These are phyloP conservation scores for Aspergillus clavatus DNA, from an alignment of 2,329 filamentous ascomycete species.

Conservation along the genomic window DNA sequence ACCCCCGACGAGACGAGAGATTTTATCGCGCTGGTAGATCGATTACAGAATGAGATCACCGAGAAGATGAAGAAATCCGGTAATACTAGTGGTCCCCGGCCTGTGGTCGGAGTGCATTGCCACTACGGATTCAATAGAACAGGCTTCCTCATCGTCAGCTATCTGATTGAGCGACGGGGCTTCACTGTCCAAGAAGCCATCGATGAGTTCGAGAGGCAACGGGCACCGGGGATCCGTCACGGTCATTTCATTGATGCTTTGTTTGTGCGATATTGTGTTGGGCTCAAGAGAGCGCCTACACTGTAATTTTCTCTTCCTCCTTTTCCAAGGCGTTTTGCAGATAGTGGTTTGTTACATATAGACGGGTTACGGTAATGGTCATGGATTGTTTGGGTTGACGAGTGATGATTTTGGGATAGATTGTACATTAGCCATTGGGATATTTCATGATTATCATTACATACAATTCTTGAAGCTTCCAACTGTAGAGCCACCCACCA, in stretches of 20 bases:
- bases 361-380: constrained; percentile 4
- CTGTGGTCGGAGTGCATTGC: constrained; percentile 77
- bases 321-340: constrained; percentile 12
- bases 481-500: too few species aligned
- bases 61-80: constrained; percentile 42
- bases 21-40: constrained; percentile 58
- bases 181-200: constrained; percentile 72
- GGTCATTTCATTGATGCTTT: constrained; percentile 82
- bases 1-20: constrained; percentile 55
- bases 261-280: constrained; percentile 67
- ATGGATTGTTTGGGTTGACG: constrained; percentile 13
- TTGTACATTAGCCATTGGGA: constrained; percentile 12
- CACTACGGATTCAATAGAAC: constrained; percentile 96
- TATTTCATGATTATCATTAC: too few species aligned
- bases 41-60: constrained; percentile 54
- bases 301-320: constrained; percentile 18
- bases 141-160: constrained; percentile 84
- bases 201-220: constrained; percentile 65
- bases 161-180: constrained; percentile 75
- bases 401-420: constrained; percentile 21
- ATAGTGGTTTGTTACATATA: not conserved
- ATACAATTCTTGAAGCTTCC: too few species aligned
- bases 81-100: constrained; percentile 31
- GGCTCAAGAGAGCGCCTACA: constrained; percentile 43
- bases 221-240: constrained; percentile 82